Evolutionary conservation across 371 early-diverging fungal genomes (phyloP), one percentile per base, ranked within the genome.

Genomic region (Thermomucor indicae-seudaticae): DNA sequence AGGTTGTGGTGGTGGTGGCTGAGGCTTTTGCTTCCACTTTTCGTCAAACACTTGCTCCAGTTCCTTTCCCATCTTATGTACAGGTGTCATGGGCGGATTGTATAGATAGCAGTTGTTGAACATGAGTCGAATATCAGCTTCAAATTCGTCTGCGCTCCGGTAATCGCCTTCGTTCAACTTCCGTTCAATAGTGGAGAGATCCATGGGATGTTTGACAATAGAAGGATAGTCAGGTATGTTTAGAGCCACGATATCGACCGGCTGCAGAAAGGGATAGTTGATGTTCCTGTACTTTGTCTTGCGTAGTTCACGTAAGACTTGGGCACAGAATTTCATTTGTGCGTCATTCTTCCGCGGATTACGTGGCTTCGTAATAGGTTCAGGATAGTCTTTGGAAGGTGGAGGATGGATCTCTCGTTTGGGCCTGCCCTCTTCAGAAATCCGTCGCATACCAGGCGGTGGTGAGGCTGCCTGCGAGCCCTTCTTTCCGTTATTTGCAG

Each of bases 131-230:
- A 92, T 71, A 60, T 99, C 98, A 0, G 74, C 72, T 51, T 89
- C 88, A 55, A 97, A 96, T 34, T 87, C 90, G 5, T 76, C 79
- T 0, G 89, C 76, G 6, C 67, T 72, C 0, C 65, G 53, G 64
- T 98, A 98, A 22, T 78, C 75, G 10, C 85, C 87, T 12, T 65
- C 58, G 38, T 91, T 90, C 14, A 99, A 68, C 65, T 95, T 95
- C 32, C 79, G 76, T 58, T 84, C 80, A 31, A 99, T 88, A 0
- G 99, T 99, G 14, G 88, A 79, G 20, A 98, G 47, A 65, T 99
- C 99, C 99, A 99, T 99, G 4, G 99, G 99, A 41, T 92, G 64
- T 58, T 92, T 97, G 62, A 99, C 87, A 31, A 98, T 85, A 2
- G 81, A 78, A 19, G 81, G 84, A 74, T 99, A 99, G 55, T 88